These are phyloP conservation scores for Dendrobium huoshanense DNA, from an alignment of 106 monocot species.

Conservation along the genomic window DNA sequence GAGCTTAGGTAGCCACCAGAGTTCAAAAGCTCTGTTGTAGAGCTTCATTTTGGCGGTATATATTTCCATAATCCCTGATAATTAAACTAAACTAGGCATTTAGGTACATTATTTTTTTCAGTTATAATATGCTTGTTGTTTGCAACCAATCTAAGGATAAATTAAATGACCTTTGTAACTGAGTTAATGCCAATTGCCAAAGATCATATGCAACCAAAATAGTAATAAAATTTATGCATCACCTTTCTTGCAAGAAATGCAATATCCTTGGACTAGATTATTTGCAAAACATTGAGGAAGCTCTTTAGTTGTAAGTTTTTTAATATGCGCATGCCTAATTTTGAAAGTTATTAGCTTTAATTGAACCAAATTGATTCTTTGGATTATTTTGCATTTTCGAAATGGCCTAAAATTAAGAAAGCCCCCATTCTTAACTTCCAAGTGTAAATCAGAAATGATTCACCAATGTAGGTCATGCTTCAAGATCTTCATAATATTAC, in stretches of 20 bases:
- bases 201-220: background rate
- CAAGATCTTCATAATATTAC: too few species aligned
- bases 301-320: background rate
- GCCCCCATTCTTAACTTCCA: background rate
- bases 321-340: background rate
- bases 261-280: background rate
- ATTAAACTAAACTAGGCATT: background rate
- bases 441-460: background rate
- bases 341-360: background rate
- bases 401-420: background rate
- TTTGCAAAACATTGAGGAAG: background rate
- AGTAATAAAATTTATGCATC: background rate
- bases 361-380: background rate
- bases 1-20: background rate
- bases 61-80: background rate
- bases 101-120: background rate
- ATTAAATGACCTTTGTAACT: background rate
- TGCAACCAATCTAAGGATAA: background rate
- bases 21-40: background rate
- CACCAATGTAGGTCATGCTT: too few species aligned
- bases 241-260: background rate
- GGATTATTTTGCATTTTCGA: background rate
- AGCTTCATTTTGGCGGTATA: background rate
- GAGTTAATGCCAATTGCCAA: background rate
- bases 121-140: background rate